phyloP scores from a whole-genome alignment of 2,329 filamentous ascomycete genomes.

The Pseudogymnoascus sp. region DNA sequence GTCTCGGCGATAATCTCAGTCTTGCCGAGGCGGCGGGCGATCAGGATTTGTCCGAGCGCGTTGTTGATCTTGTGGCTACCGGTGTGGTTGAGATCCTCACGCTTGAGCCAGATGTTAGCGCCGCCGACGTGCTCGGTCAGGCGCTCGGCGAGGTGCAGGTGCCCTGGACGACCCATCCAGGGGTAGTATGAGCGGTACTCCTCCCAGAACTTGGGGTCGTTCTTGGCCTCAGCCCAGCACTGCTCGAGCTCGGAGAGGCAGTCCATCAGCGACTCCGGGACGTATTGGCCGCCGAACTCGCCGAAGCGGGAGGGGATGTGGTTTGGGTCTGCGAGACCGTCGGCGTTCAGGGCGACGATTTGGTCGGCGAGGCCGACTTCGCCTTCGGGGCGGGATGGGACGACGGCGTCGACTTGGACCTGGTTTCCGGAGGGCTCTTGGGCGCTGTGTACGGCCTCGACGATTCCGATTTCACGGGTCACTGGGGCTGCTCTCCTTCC shows the following conservation, averaged over 20 bases:
- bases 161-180: constrained; percentile 92
- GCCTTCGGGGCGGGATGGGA: constrained; percentile 35
- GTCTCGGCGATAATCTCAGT: constrained; percentile 97
- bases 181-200: constrained; percentile 94
- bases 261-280: constrained; percentile 96
- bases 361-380: constrained; percentile 41
- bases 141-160: constrained; percentile 79
- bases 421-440: constrained; percentile 48
- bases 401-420: constrained; percentile 60
- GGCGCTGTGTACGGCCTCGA: constrained; percentile 57
- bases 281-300: constrained; percentile 94
- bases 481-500: constrained; percentile 39
- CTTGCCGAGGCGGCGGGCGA: constrained; percentile 82
- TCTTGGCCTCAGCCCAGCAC: constrained; percentile 78
- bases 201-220: constrained; percentile 91
- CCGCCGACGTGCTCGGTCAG: constrained; percentile 84
- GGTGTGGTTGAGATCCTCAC: constrained; percentile 95
- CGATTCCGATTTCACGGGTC: constrained; percentile 59
- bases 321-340: constrained; percentile 33
- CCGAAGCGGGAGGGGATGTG: constrained; percentile 82
- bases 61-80: constrained; percentile 99
- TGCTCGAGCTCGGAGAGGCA: constrained; percentile 83
- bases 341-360: constrained; percentile 56
- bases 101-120: constrained; percentile 95
- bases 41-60: constrained; percentile 81